Percentiles rank a stretch among this genome's conserved stretches.
Conservation (phyloP, 2,329 filamentous ascomycete species). For the Fusarium sp. region DNA sequence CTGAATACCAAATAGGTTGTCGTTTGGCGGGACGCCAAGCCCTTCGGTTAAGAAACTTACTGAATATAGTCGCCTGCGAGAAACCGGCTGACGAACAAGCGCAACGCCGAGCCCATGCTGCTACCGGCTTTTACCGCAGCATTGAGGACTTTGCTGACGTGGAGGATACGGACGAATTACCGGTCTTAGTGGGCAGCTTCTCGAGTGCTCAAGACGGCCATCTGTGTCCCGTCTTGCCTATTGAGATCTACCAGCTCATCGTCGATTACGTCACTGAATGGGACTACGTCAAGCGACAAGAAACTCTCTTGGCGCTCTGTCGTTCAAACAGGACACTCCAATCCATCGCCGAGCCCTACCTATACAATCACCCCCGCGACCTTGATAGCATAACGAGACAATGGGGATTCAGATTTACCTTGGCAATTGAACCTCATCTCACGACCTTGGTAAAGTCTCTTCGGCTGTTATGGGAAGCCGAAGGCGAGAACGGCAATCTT, state of each 20-base stretch:
- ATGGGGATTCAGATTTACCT: slow-evolving; percentile 5
- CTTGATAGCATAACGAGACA: not conserved
- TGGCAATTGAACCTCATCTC: slow-evolving; percentile 18
- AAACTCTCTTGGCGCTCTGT: slow-evolving; percentile 18
- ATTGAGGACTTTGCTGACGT: not conserved
- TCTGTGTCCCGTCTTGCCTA: not conserved
- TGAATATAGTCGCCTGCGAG: not conserved
- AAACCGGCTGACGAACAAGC: slow-evolving; percentile 8
- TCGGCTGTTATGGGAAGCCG: not conserved
- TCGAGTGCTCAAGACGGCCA: not conserved
- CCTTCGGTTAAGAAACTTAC: not conserved
- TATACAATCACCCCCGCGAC: slow-evolving; percentile 15
- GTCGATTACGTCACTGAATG: not conserved
- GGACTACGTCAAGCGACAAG: not conserved
- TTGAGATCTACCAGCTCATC: slow-evolving; percentile 14
- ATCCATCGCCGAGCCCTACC: not conserved
- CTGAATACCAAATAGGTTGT: not conserved
- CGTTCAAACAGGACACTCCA: slow-evolving; percentile 1
- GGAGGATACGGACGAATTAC: not conserved
- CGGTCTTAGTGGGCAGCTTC: too few relatives aligned
- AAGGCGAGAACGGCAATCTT: not conserved
- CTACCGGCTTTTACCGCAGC: not conserved
- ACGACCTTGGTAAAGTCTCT: slow-evolving; percentile 5
- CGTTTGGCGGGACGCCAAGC: not conserved
- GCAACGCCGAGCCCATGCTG: not conserved